These are phyloP conservation scores for Leccinum fuscescens DNA, from an alignment of 1,284 basidiomycete genomes.

Conservation along the genomic window DNA sequence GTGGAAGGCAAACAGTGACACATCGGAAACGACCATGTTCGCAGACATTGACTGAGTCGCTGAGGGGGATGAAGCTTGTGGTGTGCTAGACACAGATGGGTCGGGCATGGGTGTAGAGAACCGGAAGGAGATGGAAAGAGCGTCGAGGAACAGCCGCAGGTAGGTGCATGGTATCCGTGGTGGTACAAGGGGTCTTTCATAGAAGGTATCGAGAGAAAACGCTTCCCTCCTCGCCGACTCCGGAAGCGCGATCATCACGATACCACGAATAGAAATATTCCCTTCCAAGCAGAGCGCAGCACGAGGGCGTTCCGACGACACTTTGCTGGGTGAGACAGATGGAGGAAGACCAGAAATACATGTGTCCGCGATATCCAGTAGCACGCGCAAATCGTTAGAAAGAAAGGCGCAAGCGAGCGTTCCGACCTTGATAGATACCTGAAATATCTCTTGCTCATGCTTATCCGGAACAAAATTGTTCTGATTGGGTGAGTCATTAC, in stretches of 20 bases:
- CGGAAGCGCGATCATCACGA: slow-evolving; percentile 48
- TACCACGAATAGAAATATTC: slow-evolving; percentile 43
- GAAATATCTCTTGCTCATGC: slow-evolving; percentile 20
- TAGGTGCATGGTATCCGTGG: slow-evolving; percentile 50
- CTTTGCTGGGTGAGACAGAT: slow-evolving; percentile 8
- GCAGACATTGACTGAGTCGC: slow-evolving; percentile 31
- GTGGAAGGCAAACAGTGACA: slow-evolving; percentile 54
- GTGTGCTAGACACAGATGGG: slow-evolving; percentile 3
- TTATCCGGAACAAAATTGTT: slow-evolving; percentile 9
- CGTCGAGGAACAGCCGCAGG: slow-evolving; percentile 57
- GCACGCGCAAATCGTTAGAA: slow-evolving; percentile 50
- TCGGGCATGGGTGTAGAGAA: slow-evolving; percentile 16
- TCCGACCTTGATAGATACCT: slow-evolving; percentile 46
- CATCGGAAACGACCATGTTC: slow-evolving; percentile 38
- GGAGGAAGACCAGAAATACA: slow-evolving; percentile 35
- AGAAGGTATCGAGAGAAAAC: slow-evolving; percentile 40
- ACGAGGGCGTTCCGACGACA: slow-evolving; percentile 7
- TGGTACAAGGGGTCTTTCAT: slow-evolving; percentile 54
- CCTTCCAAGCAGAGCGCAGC: slow-evolving; percentile 34
- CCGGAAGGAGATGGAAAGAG: slow-evolving; percentile 38
- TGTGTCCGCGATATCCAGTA: slow-evolving; percentile 43
- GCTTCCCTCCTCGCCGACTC: slow-evolving; percentile 8
- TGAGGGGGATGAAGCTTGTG: slow-evolving; percentile 3
- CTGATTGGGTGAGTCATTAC: not conserved
- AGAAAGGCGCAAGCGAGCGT: slow-evolving; percentile 50